phyloP scores from a whole-genome alignment of 2,329 filamentous ascomycete genomes.

The Fusarium sp. region DNA sequence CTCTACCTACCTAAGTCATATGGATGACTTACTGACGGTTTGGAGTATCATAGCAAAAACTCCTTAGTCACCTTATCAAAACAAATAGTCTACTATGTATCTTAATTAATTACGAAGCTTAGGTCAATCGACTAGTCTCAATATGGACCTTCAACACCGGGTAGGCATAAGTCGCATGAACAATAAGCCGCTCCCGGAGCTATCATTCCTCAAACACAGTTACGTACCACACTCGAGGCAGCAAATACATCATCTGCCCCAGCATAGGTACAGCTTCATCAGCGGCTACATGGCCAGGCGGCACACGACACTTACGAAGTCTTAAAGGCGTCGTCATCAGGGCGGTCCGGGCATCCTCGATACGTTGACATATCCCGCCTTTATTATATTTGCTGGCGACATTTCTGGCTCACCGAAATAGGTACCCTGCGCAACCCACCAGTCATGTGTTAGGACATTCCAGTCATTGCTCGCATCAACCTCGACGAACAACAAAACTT shows the following conservation, averaged over 20 bases:
- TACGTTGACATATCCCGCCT: constrained; percentile 14
- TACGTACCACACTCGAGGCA: constrained; percentile 34
- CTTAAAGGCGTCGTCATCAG: constrained; percentile 34
- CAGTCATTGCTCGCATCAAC: constrained; percentile 21
- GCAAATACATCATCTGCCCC: constrained; percentile 40
- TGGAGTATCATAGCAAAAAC: neutral
- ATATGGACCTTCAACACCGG: neutral
- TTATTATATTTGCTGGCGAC: constrained; percentile 10
- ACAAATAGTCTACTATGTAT: neutral
- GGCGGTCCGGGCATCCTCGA: constrained; percentile 9
- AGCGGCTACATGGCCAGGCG: constrained; percentile 18
- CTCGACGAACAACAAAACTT: constrained; percentile 16
- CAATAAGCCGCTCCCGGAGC: constrained; percentile 46
- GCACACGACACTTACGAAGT: constrained; percentile 10
- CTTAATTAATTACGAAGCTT: constrained; percentile 11
- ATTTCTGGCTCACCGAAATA: constrained; percentile 10
- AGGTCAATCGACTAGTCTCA: constrained; percentile 18
- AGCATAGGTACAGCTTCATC: constrained; percentile 28
- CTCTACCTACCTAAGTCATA: neutral
- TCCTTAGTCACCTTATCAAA: neutral
- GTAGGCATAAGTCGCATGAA: constrained; percentile 44
- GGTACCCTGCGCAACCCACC: constrained; percentile 11
- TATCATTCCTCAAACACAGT: constrained; percentile 30
- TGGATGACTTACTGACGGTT: neutral
- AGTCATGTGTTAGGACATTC: constrained; percentile 45